These are phyloP conservation scores for Gryganskiella cystojenkinii DNA, from an alignment of 192 early-diverging fungal species.

Conservation along the genomic window DNA sequence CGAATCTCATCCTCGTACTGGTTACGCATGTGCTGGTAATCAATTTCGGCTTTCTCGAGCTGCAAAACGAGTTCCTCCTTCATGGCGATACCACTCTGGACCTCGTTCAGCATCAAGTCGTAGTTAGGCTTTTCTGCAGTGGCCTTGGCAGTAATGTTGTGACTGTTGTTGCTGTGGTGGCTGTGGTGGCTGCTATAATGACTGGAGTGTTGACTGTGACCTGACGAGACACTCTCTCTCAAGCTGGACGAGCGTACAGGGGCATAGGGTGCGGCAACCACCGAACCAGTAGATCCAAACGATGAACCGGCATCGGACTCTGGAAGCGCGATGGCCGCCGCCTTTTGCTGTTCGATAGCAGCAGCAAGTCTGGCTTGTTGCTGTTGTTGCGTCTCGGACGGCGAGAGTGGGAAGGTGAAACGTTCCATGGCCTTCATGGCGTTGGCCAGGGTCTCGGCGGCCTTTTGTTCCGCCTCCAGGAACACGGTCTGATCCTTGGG, in stretches of 20 bases:
- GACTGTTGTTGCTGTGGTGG: not conserved
- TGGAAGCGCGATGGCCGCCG: conserved; percentile 31
- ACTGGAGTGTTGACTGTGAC: no score
- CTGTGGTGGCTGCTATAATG: no score
- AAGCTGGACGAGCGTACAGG: conserved; percentile 13
- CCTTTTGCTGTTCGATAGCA: conserved; percentile 42
- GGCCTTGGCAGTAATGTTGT: conserved; percentile 1
- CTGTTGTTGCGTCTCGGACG: conserved; percentile 25
- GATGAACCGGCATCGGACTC: conserved; percentile 40
- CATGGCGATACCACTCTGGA: conserved; percentile 66
- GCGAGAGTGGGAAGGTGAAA: conserved; percentile 41
- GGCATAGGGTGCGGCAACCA: not conserved
- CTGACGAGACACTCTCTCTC: conserved; percentile 12
- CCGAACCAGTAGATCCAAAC: conserved; percentile 18
- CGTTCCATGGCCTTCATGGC: conserved; percentile 51
- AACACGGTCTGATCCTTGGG: conserved; percentile 48
- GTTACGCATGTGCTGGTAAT: conserved; percentile 66
- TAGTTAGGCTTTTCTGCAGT: conserved; percentile 28
- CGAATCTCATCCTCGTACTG: conserved; percentile 79
- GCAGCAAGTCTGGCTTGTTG: conserved; percentile 28
- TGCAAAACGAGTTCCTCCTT: conserved; percentile 71
- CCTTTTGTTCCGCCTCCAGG: conserved; percentile 50
- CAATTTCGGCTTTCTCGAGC: conserved; percentile 63
- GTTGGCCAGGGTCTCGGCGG: conserved; percentile 41
- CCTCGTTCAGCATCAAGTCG: conserved; percentile 63